A percentile compares a stretch with the other conserved stretches of the same genome.
These are phyloP conservation scores for Friedmanniomyces simplex DNA, from an alignment of 495 filamentous ascomycete genomes.

Conservation along the genomic window DNA sequence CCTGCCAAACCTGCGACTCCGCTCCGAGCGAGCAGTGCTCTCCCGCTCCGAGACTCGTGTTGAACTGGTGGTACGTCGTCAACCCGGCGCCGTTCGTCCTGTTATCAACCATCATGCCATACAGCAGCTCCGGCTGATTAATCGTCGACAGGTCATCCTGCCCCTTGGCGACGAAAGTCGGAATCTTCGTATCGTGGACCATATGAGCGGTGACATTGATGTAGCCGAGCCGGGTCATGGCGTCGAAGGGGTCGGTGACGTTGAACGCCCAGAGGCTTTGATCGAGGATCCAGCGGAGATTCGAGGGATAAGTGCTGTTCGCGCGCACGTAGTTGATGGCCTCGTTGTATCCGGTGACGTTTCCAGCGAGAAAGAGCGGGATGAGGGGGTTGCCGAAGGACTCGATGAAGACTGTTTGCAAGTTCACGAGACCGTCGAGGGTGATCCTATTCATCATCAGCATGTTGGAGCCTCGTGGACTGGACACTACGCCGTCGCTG, in stretches of 20 bases:
- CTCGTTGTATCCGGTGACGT: neutral
- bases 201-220: neutral
- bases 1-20: neutral
- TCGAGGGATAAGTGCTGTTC: neutral
- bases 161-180: constrained; percentile 1
- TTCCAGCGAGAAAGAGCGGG: neutral
- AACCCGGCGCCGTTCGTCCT: neutral
- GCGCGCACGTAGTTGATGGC: neutral
- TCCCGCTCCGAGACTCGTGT: constrained; percentile 1
- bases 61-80: neutral
- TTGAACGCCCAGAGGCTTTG: neutral
- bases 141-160: neutral
- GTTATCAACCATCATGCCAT: neutral
- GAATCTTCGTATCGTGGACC: neutral
- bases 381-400: neutral
- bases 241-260: neutral
- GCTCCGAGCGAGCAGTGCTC: constrained; percentile 5
- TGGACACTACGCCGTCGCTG: no score
- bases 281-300: neutral
- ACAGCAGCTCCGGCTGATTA: neutral
- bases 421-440: constrained; percentile 31
- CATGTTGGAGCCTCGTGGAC: no score
- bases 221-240: neutral
- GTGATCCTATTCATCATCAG: no score
- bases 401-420: neutral